Conservation (phyloP, 1,284 basidiomycete genomes). For the Ganoderma meredithae region DNA sequence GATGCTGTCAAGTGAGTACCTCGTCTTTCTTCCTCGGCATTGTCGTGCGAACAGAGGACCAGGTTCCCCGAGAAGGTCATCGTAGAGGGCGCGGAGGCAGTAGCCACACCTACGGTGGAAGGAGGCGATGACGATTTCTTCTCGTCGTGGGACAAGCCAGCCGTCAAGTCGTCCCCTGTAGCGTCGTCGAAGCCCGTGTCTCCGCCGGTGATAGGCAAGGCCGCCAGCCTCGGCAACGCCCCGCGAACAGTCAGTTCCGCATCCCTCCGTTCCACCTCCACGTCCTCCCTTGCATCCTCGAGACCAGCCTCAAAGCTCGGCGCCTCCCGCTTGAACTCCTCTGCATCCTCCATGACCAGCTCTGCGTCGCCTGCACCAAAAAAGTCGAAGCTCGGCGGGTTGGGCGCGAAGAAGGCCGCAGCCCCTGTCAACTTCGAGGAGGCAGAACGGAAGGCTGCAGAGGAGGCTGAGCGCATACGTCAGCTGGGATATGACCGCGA, state of each 20-base stretch:
- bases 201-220: constrained; percentile 64
- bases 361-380: constrained; percentile 49
- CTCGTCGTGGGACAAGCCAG: constrained; percentile 92
- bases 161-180: constrained; percentile 58
- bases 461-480: constrained; percentile 90
- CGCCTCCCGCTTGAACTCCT: constrained; percentile 63
- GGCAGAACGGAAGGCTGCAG: constrained; percentile 86
- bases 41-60: background rate
- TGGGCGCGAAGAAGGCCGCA: constrained; percentile 84
- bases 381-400: constrained; percentile 79
- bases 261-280: constrained; percentile 55
- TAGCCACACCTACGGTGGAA: constrained; percentile 43
- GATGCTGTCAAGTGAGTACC: constrained; percentile 72
- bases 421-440: constrained; percentile 90
- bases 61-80: constrained; percentile 82
- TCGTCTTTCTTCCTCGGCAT: background rate
- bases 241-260: constrained; percentile 75
- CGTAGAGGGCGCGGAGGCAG: constrained; percentile 75
- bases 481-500: constrained; percentile 89
- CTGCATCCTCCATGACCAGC: constrained; percentile 43
- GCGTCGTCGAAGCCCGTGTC: constrained; percentile 59
- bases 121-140: constrained; percentile 90
- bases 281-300: constrained; percentile 44
- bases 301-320: constrained; percentile 54
- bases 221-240: constrained; percentile 48